Conservation (phyloP, 805 yeast species). For the Torulaspora franciscae region DNA sequence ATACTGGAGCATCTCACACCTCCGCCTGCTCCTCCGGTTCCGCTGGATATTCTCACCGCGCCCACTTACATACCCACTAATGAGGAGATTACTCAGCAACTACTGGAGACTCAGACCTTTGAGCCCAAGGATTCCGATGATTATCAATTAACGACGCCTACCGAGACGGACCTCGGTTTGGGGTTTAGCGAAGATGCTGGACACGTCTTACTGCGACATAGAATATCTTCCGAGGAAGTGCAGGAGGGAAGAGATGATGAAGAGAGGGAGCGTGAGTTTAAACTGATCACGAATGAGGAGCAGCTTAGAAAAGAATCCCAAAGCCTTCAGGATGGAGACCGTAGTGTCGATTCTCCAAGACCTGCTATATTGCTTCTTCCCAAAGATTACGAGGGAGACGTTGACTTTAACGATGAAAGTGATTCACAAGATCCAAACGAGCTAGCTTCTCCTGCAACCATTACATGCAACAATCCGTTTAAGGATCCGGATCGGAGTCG, state of each 20-base stretch:
- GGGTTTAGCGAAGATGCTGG: conserved; percentile 4
- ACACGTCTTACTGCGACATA: conserved; percentile 2
- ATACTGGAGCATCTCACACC: conserved; percentile 1
- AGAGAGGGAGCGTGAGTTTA: conserved; percentile 19
- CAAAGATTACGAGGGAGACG: conserved; percentile 22
- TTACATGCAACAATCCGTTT: neutral
- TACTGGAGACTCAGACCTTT: conserved; percentile 5
- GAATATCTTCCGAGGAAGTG: neutral
- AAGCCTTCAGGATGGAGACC: conserved; percentile 15
- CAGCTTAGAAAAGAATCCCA: conserved; percentile 24
- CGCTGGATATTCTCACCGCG: conserved; percentile 6
- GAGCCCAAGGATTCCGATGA: conserved; percentile 3
- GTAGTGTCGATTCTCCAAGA: conserved; percentile 22
- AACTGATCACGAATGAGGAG: conserved; percentile 24
- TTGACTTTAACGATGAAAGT: conserved; percentile 13
- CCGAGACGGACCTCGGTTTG: conserved; percentile 3
- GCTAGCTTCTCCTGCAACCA: conserved; percentile 5
- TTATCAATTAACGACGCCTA: conserved; percentile 7
- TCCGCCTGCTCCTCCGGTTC: conserved; percentile 1
- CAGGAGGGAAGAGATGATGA: conserved; percentile 4
- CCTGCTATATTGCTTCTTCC: conserved; percentile 32
- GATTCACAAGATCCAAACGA: conserved; percentile 4
- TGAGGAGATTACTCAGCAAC: conserved; percentile 13
- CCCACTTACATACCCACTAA: conserved; percentile 10
- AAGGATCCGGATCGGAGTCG: neutral